Evolutionary conservation across 2,329 filamentous ascomycete genomes (phyloP).

Genomic region (Peltaster fructicola): DNA sequence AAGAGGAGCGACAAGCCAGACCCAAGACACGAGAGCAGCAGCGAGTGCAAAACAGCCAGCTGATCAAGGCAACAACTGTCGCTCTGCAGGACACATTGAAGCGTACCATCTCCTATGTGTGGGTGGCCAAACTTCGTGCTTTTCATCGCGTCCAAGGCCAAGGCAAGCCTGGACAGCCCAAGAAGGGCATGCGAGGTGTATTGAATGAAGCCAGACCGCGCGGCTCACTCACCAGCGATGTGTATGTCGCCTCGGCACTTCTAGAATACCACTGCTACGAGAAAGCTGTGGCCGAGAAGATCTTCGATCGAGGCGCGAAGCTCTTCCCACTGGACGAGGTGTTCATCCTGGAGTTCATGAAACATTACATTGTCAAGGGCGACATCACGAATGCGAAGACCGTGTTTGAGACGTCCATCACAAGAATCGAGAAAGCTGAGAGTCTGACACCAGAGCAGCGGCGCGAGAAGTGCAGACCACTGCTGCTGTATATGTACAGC

Average conservation of each 20-base stretch:
- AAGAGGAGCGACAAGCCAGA: slow-evolving; percentile 31
- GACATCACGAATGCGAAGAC: slow-evolving; percentile 83
- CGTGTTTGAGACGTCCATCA: slow-evolving; percentile 88
- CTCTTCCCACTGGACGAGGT: slow-evolving; percentile 85
- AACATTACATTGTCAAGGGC: slow-evolving; percentile 80
- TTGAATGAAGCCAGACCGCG: slow-evolving; percentile 78
- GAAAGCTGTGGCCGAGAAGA: slow-evolving; percentile 79
- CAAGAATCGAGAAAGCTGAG: slow-evolving; percentile 45
- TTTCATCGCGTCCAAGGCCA: slow-evolving; percentile 88
- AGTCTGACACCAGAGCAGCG: slow-evolving; percentile 37
- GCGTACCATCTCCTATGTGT: slow-evolving; percentile 75
- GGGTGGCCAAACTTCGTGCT: slow-evolving; percentile 85
- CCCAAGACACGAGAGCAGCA: slow-evolving; percentile 33
- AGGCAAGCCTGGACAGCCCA: slow-evolving; percentile 36
- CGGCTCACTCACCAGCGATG: slow-evolving; percentile 79
- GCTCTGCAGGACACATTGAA: slow-evolving; percentile 61
- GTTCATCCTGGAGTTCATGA: slow-evolving; percentile 90
- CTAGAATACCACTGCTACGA: slow-evolving; percentile 95
- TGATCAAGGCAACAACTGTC: slow-evolving; percentile 46
- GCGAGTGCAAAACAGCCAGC: slow-evolving; percentile 37
- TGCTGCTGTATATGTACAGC: slow-evolving; percentile 85
- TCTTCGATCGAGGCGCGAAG: slow-evolving; percentile 85
- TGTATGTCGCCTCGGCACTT: slow-evolving; percentile 82
- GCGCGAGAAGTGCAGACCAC: slow-evolving; percentile 51
- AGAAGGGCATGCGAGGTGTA: slow-evolving; percentile 62